Evolutionary conservation across 2,329 filamentous ascomycete genomes (phyloP), one percentile per base, ranked within the genome.

Genomic region (Parastagonospora nodorum): DNA sequence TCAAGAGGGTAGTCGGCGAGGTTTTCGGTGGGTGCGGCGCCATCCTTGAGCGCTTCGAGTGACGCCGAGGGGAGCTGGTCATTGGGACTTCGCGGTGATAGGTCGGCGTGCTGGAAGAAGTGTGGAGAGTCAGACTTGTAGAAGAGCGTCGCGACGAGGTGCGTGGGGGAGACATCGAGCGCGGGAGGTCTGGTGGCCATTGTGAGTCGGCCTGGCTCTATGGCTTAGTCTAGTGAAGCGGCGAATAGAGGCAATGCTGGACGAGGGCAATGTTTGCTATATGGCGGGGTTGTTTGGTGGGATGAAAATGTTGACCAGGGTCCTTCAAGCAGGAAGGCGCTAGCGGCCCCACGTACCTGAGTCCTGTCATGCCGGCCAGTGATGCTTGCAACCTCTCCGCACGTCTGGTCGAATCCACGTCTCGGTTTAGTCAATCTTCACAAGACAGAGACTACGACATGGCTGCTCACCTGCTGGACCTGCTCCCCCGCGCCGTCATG

Each of bases 1-100:
- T 83, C 80, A 36, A 81, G 78, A 2, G 81, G 81, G 55, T 82
- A 79, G 57, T 80, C 79, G 48, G 76, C 74, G 33, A 83, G 74
- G 52, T 80, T 79, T 35, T 77, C 69, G 19, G 80, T 80, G 9
- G 80, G 80, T 1, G 78, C 79, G 27, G 76, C 79, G 45, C 79
- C 80, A 47, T 78, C 74, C 30, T 73, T 74, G 15, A 73, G 62
- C 11, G 58, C 51, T 32, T 69, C 63, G 43, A 71, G 62, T 4
- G 69, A 67, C 2, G 63, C 67, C 15, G 64, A 55, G n/a, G 69
- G 69, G 32, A 72, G 67, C 27, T 55, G 49, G 46, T 66, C 72
- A 51, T 49, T 50, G 9, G 66, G 67, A 32, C 54, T 69, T 46
- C 73, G 70, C 12, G 73, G 70, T 0, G 77, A 74, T 27, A 75